Conservation (phyloP, 257 asterid species). For the Thymus quinquecostatus region DNA sequence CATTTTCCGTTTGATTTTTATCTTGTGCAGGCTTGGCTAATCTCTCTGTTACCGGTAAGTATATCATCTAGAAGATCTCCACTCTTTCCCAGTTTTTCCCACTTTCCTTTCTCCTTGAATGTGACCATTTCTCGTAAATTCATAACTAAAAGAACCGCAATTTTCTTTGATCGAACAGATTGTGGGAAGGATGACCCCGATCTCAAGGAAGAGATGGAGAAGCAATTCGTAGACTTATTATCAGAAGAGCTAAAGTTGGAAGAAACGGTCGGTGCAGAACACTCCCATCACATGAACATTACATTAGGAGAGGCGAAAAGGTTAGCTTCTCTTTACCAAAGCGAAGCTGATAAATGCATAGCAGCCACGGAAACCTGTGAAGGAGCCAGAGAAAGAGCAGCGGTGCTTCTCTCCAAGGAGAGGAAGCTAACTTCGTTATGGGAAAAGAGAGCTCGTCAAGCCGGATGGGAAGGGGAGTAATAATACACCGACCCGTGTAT, state of each 20-base stretch:
- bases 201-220: constrained; percentile 92
- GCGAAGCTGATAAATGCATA: constrained; percentile 89
- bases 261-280: constrained; percentile 68
- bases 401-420: constrained; percentile 68
- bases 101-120: constrained; percentile 11
- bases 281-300: constrained; percentile 75
- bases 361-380: constrained; percentile 93
- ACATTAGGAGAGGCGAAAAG: constrained; percentile 83
- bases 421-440: constrained; percentile 69
- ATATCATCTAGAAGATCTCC: constrained; percentile 15
- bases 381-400: constrained; percentile 81
- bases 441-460: constrained; percentile 86
- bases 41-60: constrained; percentile 75
- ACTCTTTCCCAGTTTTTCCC: constrained; percentile 6
- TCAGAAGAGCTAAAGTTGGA: constrained; percentile 91
- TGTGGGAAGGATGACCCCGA: constrained; percentile 96
- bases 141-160: neutral
- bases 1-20: constrained; percentile 24
- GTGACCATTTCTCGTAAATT: constrained; percentile 15
- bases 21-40: constrained; percentile 80
- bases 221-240: constrained; percentile 79
- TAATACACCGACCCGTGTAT: neutral
- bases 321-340: constrained; percentile 78
- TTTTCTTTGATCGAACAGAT: constrained; percentile 44
- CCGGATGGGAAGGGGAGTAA: constrained; percentile 82